These are phyloP conservation scores for Coprinopsis strossmayeri DNA, from an alignment of 768 basidiomycete genomes.

Conservation along the genomic window DNA sequence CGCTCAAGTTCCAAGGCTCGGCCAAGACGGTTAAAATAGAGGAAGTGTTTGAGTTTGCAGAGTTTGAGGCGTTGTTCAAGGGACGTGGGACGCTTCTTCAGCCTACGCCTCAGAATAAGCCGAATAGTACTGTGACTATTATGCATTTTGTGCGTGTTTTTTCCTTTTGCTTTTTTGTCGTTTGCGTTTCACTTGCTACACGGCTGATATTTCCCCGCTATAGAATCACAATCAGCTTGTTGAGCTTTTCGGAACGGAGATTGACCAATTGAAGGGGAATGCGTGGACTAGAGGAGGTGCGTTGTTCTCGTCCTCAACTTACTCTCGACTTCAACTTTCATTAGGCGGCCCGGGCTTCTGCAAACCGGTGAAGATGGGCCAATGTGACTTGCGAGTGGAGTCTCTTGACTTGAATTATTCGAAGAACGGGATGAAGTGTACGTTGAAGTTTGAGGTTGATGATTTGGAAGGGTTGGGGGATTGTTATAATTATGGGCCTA, in stretches of 20 bases:
- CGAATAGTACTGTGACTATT: constrained; percentile 33
- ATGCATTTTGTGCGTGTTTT: constrained; percentile 27
- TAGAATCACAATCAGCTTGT: constrained; percentile 19
- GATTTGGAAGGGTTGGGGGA: constrained; percentile 13
- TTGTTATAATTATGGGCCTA: constrained; percentile 9
- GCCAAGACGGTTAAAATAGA: constrained; percentile 32
- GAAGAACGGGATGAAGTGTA: constrained; percentile 34
- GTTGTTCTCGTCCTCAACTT: not conserved
- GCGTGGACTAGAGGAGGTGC: constrained; percentile 27
- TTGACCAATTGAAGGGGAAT: constrained; percentile 29
- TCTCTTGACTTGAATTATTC: constrained; percentile 31
- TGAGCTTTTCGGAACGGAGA: constrained; percentile 22
- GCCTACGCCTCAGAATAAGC: constrained; percentile 33
- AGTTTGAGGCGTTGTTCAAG: constrained; percentile 29
- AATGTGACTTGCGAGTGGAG: constrained; percentile 24
- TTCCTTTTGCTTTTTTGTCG: not conserved
- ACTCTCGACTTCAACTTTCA: not conserved
- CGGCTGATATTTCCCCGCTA: not conserved
- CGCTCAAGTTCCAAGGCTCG: constrained; percentile 32
- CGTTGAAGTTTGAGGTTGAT: constrained; percentile 31
- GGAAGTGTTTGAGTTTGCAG: constrained; percentile 28
- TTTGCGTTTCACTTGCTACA: not conserved
- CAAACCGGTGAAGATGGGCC: constrained; percentile 31
- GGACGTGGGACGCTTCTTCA: constrained; percentile 30
- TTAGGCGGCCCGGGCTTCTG: constrained; percentile 16